Evolutionary conservation across 495 filamentous ascomycete genomes (phyloP), one percentile per base, ranked within the genome.

Genomic region (Aspergillus sclerotioniger): DNA sequence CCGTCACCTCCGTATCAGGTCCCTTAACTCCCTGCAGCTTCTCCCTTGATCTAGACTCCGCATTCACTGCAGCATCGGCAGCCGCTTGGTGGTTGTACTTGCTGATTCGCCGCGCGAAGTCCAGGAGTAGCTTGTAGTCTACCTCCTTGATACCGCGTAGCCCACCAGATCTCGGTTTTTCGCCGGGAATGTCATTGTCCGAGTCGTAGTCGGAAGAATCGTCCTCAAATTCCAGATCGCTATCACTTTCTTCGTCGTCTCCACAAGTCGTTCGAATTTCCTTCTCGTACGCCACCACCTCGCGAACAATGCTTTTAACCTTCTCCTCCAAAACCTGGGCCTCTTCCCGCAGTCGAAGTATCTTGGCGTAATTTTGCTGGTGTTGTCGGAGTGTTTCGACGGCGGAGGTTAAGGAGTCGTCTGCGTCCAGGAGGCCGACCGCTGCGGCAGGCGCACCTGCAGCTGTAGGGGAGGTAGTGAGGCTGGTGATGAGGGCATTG

Each of bases 51-150:
- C 67, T 62, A 21, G 48, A 51, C 12, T 43, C 55, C 8, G 46
- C 58, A 8, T 71, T 69, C 10, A 65, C 65, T 20, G 67, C 71
- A n/a, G 72, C 77, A 60, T 80, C 76, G 9, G 73, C 71, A 41
- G 76, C 77, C 3, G 77, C 77, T 62, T 76, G 67, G 29, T 73
- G 69, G 47, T 80, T 80, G 53, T 78, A 79, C 57, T 77, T 78
- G 67, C 76, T 77, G 39, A 80, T 80, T 19, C 76, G 67, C 16
- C 75, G 72, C 15, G 77, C 77, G 53, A 80, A 80, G 37, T 77
- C 73, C 21, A 80, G 61, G 0, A 80, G 63, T 2, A 77, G 51
- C 21, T 65, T 67, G 57, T 78, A 80, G 20, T 80, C 77, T 6
- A 80, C 71, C 48, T 77, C 76, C 43, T 75, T 73, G 13, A 54